These are phyloP conservation scores for Botrytis cinerea DNA, from an alignment of 2,329 filamentous ascomycete genomes.

Conservation along the genomic window DNA sequence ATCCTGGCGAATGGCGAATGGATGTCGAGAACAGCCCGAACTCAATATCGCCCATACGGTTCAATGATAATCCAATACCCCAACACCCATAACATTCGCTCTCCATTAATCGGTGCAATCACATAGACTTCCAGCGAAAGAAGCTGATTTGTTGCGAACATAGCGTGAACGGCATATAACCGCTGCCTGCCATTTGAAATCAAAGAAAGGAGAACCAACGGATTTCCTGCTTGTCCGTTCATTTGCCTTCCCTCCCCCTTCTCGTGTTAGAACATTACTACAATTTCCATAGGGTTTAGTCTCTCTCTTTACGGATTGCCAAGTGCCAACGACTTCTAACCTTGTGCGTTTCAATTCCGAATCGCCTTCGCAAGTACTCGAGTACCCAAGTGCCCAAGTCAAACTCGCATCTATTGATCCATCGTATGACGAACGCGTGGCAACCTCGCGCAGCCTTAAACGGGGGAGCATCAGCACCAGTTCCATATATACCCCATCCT, in stretches of 20 bases:
- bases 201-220: slow-evolving; percentile 4
- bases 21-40: background rate
- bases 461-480: background rate
- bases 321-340: background rate
- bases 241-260: background rate
- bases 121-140: background rate
- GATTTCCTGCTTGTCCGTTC: background rate
- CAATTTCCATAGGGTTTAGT: slow-evolving; percentile 15
- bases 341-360: background rate
- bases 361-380: background rate
- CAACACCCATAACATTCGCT: background rate
- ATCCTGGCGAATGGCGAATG: background rate
- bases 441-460: slow-evolving; percentile 8
- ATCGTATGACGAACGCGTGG: slow-evolving; percentile 22
- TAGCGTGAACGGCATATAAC: background rate
- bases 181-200: background rate
- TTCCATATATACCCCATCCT: slow-evolving; percentile 36
- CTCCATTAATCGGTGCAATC: background rate
- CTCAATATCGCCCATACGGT: background rate
- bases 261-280: background rate
- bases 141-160: background rate
- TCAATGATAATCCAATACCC: background rate
- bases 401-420: background rate
- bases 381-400: background rate
- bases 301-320: background rate